Conservation (phyloP, 352 stramenopile species). For the Pythium plurisporium region DNA sequence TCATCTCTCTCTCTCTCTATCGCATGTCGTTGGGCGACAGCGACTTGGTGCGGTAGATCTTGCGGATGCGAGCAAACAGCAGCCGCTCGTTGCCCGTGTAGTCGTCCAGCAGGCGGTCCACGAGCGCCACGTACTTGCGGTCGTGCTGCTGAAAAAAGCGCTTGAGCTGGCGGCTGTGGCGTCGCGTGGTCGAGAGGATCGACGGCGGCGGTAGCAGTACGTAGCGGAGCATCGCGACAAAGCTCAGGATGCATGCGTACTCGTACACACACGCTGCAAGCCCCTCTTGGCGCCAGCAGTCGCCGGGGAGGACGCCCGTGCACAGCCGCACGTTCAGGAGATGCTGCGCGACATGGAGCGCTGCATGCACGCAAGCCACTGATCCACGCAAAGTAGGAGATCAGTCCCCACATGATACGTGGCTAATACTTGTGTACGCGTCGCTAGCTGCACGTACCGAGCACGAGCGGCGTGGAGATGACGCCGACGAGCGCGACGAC, state of each 20-base stretch:
- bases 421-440: too few relatives aligned
- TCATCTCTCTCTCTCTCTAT: too few relatives aligned
- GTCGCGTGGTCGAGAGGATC: constrained; percentile 25
- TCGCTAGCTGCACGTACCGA: constrained; percentile 12
- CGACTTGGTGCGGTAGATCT: constrained; percentile 29
- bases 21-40: too few relatives aligned
- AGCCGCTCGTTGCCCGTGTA: constrained; percentile 51
- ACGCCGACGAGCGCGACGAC: constrained; percentile 17
- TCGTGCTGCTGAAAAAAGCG: constrained; percentile 48
- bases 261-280: constrained; percentile 23
- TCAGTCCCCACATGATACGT: not conserved
- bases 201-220: constrained; percentile 37
- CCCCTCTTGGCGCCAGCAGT: constrained; percentile 6
- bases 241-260: constrained; percentile 26
- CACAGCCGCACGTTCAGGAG: constrained; percentile 6
- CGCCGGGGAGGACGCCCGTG: not conserved
- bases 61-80: constrained; percentile 43
- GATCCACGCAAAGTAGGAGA: not conserved
- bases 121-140: constrained; percentile 32
- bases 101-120: constrained; percentile 39
- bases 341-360: constrained; percentile 11
- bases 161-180: constrained; percentile 34
- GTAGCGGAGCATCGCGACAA: constrained; percentile 31
- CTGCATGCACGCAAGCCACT: constrained; percentile 21
- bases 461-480: constrained; percentile 21